phyloP scores from a whole-genome alignment of 371 early-diverging fungal species.

The Cokeromyces recurvatus region DNA sequence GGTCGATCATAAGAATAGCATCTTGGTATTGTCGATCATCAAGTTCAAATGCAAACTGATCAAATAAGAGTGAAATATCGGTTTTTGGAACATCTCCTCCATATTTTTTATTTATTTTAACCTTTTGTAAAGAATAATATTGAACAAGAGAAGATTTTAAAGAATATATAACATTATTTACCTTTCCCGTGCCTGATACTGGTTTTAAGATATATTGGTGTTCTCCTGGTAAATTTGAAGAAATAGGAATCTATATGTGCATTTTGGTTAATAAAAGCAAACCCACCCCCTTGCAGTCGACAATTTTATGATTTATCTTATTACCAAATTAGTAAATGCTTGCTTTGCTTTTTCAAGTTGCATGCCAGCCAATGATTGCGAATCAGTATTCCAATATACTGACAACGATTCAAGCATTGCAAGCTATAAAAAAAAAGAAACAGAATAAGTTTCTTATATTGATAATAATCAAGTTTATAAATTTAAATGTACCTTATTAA shows the following conservation, averaged over 20 bases:
- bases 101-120: slow-evolving; percentile 53
- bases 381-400: slow-evolving; percentile 75
- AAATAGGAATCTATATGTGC: slow-evolving; percentile 31
- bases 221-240: slow-evolving; percentile 7
- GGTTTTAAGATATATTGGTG: slow-evolving; percentile 77
- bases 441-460: no score
- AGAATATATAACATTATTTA: no score
- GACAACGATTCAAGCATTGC: slow-evolving; percentile 65
- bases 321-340: slow-evolving; percentile 27
- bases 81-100: slow-evolving; percentile 45
- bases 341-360: slow-evolving; percentile 29
- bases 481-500: slow-evolving; percentile 53
- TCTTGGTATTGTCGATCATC: slow-evolving; percentile 77
- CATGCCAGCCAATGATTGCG: slow-evolving; percentile 45
- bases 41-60: slow-evolving; percentile 75
- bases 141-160: no score
- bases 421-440: slow-evolving; percentile 32
- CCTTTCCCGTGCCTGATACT: slow-evolving; percentile 79
- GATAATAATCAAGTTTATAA: no score
- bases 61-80: slow-evolving; percentile 60
- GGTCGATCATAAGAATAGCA: slow-evolving; percentile 59
- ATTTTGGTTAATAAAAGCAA: no score
- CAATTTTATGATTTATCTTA: neutral
- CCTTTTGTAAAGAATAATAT: slow-evolving; percentile 13
- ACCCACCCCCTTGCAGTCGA: no score